Evolutionary conservation across 2,329 filamentous ascomycete genomes (phyloP).

Genomic region (Westerdykella sp.): DNA sequence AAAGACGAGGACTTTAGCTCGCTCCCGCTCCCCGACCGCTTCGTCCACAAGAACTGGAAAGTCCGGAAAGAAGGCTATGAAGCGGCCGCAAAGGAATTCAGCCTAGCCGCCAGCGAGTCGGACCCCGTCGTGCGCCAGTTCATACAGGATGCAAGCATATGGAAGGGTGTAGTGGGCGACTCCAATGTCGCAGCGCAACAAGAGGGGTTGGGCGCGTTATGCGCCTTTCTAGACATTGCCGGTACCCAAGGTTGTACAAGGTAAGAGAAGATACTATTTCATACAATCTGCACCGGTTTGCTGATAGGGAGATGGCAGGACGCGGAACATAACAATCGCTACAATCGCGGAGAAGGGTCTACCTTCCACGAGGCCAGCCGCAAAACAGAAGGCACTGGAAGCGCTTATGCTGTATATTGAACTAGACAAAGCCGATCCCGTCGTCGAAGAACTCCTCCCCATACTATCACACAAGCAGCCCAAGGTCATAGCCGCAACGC

Average conservation of each 20-base stretch:
- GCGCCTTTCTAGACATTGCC: conserved; percentile 87
- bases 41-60: conserved; percentile 94
- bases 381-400: conserved; percentile 81
- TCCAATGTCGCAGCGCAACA: conserved; percentile 96
- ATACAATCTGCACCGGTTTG: conserved; percentile 1
- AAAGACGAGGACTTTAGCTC: conserved; percentile 76
- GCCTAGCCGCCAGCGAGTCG: conserved; percentile 74
- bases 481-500: conserved; percentile 72
- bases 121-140: conserved; percentile 85
- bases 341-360: conserved; percentile 89
- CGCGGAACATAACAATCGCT: conserved; percentile 66
- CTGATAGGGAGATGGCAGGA: conserved; percentile 44
- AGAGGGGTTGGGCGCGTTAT: conserved; percentile 81
- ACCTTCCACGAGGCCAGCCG: conserved; percentile 77
- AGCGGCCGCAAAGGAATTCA: conserved; percentile 81
- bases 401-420: conserved; percentile 85
- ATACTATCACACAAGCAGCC: conserved; percentile 81
- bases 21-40: conserved; percentile 71
- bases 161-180: conserved; percentile 89
- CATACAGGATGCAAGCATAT: conserved; percentile 72
- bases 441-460: conserved; percentile 86
- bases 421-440: conserved; percentile 73
- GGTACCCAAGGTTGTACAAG: conserved; percentile 71
- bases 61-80: conserved; percentile 93
- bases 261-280: conserved; percentile 32